phyloP scores from a whole-genome alignment of 139 green algal genomes.

The Chlamydomonas eustigma region DNA sequence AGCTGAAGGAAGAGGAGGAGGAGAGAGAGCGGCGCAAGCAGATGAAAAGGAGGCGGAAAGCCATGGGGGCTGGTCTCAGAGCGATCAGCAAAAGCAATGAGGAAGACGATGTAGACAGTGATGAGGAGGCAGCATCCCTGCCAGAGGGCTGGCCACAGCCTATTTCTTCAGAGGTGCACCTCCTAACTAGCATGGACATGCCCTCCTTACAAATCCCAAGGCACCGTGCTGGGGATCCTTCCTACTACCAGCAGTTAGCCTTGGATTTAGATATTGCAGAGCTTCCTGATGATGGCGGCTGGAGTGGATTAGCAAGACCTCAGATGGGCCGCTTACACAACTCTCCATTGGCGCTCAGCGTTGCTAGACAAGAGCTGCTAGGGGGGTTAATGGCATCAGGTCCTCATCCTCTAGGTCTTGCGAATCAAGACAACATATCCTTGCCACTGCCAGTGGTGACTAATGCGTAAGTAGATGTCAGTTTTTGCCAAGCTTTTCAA shows the following conservation, averaged over 20 bases:
- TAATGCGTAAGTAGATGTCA: no score
- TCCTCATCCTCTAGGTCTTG: no score
- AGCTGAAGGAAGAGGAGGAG: not conserved
- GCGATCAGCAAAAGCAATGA: not conserved
- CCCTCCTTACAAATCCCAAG: not conserved
- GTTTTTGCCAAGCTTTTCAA: no score
- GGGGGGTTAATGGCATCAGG: not conserved
- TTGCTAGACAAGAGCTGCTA: constrained; percentile 4
- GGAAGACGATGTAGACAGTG: not conserved
- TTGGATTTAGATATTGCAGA: not conserved
- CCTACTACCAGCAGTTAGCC: not conserved
- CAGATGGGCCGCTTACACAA: constrained; percentile 2
- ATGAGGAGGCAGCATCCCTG: not conserved
- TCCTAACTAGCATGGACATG: not conserved
- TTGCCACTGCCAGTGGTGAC: no score
- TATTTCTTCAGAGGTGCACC: not conserved
- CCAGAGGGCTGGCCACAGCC: not conserved
- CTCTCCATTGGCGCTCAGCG: not conserved
- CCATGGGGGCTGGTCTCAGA: not conserved
- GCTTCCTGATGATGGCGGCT: not conserved
- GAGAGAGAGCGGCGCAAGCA: not conserved
- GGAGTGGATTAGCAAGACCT: not conserved
- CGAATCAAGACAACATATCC: no score
- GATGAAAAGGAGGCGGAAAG: not conserved
- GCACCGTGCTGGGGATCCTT: not conserved